Evolutionary conservation across 2,329 filamentous ascomycete genomes (phyloP), one percentile per base, ranked within the genome.

Genomic region (Arthroderma sp.): DNA sequence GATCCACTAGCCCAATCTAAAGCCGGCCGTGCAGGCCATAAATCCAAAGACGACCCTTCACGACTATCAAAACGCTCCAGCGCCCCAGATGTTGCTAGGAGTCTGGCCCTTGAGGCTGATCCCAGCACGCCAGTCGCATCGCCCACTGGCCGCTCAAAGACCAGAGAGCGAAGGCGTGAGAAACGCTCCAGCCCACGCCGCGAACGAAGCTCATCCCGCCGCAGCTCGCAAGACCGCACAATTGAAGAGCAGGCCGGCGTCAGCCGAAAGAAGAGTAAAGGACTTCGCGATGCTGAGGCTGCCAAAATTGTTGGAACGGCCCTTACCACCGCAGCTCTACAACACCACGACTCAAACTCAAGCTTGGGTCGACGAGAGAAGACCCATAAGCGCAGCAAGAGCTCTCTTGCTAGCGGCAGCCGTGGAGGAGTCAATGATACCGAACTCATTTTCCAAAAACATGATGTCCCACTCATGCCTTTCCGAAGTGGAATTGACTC

Each of bases 401-500:
- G 78, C 59, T 75, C 76, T 51, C 83, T 71, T 61, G 71, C 73
- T 21, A 77, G 74, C 56, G 47, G 47, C 28, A 17, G 47, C 28
- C 47, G 47, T 33, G 25, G 25, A 51, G 28, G 67, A 80, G 70
- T 58, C 19, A 60, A 61, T 19, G 61, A 83, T 59, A 81, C 75
- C 2, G 80, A 81, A 56, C 74, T 79, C 38, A 68, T 74, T 17
- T 76, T 77, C 62, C 66, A 80, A 59, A 76, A 70, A 62, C 78
- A 82, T 55, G 76, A 83, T 53, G 81, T 87, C 13, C 86, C 90
- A 5, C 88, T 88, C 4, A 89, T 96, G 85, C 91, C 91, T 2
- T 79, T 95, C 61, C 85, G 87, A 71, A 95, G 91, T 71, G 88
- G 89, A 57, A 81, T 95, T 58, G 82, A 87, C 43, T 95, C 91